These are phyloP conservation scores for Pseudohalonectria lignicola DNA, from an alignment of 2,329 filamentous ascomycete species.

Conservation along the genomic window DNA sequence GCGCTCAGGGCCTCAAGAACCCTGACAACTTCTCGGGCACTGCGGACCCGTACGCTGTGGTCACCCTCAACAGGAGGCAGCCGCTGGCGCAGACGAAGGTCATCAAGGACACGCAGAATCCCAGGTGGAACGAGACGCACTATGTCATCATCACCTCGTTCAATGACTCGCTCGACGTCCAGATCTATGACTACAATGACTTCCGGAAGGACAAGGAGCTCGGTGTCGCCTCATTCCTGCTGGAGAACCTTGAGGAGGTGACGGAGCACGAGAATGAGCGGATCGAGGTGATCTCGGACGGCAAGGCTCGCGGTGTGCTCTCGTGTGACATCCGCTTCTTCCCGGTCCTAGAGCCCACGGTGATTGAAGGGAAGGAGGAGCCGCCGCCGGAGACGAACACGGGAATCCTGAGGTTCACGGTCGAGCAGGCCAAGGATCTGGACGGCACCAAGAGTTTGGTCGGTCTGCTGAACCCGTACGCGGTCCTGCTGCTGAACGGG, in stretches of 20 bases:
- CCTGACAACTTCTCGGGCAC: slow-evolving; percentile 87
- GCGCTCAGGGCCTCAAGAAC: slow-evolving; percentile 88
- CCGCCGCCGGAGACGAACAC: slow-evolving; percentile 84
- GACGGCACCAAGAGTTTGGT: slow-evolving; percentile 88
- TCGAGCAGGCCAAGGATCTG: slow-evolving; percentile 94
- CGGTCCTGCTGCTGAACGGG: slow-evolving; percentile 76
- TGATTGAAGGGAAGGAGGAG: slow-evolving; percentile 65
- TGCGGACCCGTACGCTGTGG: slow-evolving; percentile 77
- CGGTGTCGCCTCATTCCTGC: slow-evolving; percentile 71
- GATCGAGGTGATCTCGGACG: slow-evolving; percentile 74
- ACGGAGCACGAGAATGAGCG: slow-evolving; percentile 73
- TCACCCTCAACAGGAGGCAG: slow-evolving; percentile 75
- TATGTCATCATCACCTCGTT: slow-evolving; percentile 91
- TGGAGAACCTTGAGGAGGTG: slow-evolving; percentile 72
- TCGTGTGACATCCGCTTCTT: slow-evolving; percentile 87
- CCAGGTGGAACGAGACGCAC: slow-evolving; percentile 92
- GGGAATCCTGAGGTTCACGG: slow-evolving; percentile 84
- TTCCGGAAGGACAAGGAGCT: slow-evolving; percentile 95
- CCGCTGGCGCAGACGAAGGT: slow-evolving; percentile 84
- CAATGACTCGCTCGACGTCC: slow-evolving; percentile 75
- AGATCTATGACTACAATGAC: slow-evolving; percentile 88
- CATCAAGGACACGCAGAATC: slow-evolving; percentile 72
- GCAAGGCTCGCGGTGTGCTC: slow-evolving; percentile 71
- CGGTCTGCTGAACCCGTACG: slow-evolving; percentile 85
- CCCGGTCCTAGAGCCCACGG: slow-evolving; percentile 69